phyloP scores from a whole-genome alignment of 2,329 filamentous ascomycete genomes.

The Xylaria sp. region DNA sequence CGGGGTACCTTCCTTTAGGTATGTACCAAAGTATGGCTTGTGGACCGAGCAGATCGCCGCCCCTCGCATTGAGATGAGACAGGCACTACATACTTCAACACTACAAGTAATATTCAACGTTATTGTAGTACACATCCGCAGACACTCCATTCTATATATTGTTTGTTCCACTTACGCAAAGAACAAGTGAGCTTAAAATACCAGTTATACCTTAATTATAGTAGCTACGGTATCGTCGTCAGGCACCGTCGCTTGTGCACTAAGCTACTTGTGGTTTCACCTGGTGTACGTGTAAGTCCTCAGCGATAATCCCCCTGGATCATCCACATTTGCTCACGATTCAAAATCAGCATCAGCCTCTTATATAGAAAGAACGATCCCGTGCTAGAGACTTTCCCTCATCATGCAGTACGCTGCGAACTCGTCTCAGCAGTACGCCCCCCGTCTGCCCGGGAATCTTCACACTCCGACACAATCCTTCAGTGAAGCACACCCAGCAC shows the following conservation, averaged over 20 bases:
- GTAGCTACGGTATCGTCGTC: background rate
- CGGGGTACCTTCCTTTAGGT: too few species aligned
- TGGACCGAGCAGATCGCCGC: background rate
- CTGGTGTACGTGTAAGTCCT: slow-evolving; percentile 23
- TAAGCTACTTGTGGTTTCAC: background rate
- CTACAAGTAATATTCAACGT: too few species aligned
- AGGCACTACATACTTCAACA: too few species aligned
- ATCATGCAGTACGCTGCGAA: slow-evolving; percentile 36
- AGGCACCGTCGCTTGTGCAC: background rate
- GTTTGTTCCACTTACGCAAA: background rate
- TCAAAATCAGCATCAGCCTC: slow-evolving; percentile 5
- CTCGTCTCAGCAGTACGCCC: slow-evolving; percentile 39
- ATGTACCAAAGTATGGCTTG: slow-evolving; percentile 5
- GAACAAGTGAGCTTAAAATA: background rate
- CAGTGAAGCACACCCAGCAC: slow-evolving; percentile 40
- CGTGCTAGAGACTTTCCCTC: background rate
- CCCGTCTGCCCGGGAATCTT: slow-evolving; percentile 40
- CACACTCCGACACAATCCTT: slow-evolving; percentile 50
- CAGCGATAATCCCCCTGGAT: background rate
- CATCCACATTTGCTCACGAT: slow-evolving; percentile 6
- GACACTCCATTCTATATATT: too few species aligned
- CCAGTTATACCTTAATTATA: background rate
- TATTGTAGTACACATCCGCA: too few species aligned
- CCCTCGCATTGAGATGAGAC: background rate
- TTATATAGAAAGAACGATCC: background rate